These are phyloP conservation scores for Schwanniomyces etchellsii DNA, from an alignment of 1,139 yeast species.

Conservation along the genomic window DNA sequence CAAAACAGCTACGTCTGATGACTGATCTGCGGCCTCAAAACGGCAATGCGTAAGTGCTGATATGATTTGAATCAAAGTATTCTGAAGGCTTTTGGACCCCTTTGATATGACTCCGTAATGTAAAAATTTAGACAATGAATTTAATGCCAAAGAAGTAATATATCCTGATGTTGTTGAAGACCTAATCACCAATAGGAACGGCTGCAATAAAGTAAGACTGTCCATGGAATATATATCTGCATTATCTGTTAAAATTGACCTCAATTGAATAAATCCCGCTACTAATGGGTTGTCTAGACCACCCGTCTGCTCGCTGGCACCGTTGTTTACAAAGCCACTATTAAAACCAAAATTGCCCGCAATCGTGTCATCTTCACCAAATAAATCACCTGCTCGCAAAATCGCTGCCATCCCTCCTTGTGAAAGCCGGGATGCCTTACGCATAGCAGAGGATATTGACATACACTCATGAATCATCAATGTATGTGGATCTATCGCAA, in stretches of 20 bases:
- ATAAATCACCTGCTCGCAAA: conserved; percentile 53
- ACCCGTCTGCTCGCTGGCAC: conserved; percentile 9
- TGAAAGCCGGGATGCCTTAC: conserved; percentile 76
- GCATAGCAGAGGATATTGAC: conserved; percentile 82
- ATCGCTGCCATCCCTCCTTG: conserved; percentile 89
- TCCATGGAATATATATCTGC: conserved; percentile 54
- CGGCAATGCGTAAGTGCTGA: conserved; percentile 89
- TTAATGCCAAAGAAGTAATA: conserved; percentile 77
- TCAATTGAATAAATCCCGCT: conserved; percentile 73
- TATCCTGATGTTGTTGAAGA: conserved; percentile 82
- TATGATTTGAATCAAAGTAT: conserved; percentile 53
- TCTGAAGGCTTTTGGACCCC: conserved; percentile 40
- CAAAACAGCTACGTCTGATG: conserved; percentile 87
- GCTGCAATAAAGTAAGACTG: conserved; percentile 71
- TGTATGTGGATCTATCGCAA: conserved; percentile 71
- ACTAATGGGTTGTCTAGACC: conserved; percentile 57
- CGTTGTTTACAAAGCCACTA: conserved; percentile 12
- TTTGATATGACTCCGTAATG: conserved; percentile 52
- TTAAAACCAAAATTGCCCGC: conserved; percentile 21
- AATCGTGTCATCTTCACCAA: conserved; percentile 33
- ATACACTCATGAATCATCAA: conserved; percentile 87
- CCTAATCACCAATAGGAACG: conserved; percentile 81
- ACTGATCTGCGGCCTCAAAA: conserved; percentile 92
- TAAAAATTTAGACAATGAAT: conserved; percentile 67
- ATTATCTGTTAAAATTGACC: conserved; percentile 62